These are phyloP conservation scores for Boletus mariae DNA, from an alignment of 1,284 basidiomycete genomes.

Conservation along the genomic window DNA sequence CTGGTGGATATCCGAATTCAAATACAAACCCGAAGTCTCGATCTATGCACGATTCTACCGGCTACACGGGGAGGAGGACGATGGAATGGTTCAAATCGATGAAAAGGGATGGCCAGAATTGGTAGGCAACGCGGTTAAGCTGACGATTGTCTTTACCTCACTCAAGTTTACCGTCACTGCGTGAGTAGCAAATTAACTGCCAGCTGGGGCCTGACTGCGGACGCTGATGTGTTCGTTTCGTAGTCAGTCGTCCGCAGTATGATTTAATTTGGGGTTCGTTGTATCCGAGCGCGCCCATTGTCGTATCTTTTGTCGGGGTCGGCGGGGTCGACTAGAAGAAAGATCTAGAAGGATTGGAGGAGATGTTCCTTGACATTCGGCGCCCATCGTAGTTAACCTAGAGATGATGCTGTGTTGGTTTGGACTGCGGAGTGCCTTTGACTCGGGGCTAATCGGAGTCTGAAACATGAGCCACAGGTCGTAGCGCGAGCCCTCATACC, in stretches of 20 bases:
- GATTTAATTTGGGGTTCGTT: constrained; percentile 3
- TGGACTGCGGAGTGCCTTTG: neutral
- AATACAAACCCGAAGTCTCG: constrained; percentile 32
- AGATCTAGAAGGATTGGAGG: neutral
- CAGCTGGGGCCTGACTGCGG: constrained; percentile 5
- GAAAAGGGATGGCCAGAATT: constrained; percentile 33
- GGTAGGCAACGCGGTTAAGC: constrained; percentile 32
- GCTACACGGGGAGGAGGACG: constrained; percentile 31
- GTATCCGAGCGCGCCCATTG: neutral
- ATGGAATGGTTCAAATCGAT: constrained; percentile 30
- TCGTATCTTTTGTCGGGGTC: neutral
- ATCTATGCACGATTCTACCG: constrained; percentile 34
- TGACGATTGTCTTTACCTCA: constrained; percentile 31
- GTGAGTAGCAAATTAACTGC: constrained; percentile 19
- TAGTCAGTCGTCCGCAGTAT: constrained; percentile 28
- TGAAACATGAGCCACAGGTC: constrained; percentile 15
- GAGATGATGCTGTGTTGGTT: neutral
- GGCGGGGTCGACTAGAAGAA: too few relatives aligned
- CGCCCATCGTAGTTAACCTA: neutral
- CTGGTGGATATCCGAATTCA: constrained; percentile 34
- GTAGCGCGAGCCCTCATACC: neutral
- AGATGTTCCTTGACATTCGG: too few relatives aligned
- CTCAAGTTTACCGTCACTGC: constrained; percentile 33
- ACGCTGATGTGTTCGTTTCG: constrained; percentile 1
- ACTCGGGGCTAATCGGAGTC: constrained; percentile 20